phyloP scores from a whole-genome alignment of 2,329 filamentous ascomycete species.

The Colletotrichum liriopes region DNA sequence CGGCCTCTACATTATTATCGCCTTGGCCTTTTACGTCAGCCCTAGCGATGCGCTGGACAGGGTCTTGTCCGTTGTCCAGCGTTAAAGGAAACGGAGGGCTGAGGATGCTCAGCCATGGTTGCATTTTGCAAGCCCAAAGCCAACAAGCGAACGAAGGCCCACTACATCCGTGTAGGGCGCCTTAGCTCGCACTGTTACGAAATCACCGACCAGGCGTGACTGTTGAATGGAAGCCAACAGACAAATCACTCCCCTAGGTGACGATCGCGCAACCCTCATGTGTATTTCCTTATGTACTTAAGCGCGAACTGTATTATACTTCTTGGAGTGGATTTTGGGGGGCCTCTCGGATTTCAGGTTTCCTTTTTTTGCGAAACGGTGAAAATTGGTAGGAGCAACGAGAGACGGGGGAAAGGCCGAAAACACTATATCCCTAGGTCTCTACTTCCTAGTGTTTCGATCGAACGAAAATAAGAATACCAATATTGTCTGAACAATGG shows the following conservation, averaged over 20 bases:
- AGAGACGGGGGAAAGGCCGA: constrained; percentile 26
- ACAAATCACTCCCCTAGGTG: not conserved
- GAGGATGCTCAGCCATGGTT: not conserved
- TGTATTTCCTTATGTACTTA: constrained; percentile 38
- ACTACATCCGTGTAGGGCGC: not conserved
- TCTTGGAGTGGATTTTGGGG: constrained; percentile 10
- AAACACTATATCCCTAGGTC: constrained; percentile 9
- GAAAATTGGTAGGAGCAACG: constrained; percentile 28
- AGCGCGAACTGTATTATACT: constrained; percentile 37
- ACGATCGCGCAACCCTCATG: not conserved
- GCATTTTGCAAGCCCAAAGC: not conserved
- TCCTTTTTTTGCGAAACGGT: constrained; percentile 15
- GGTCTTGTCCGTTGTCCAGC: constrained; percentile 40
- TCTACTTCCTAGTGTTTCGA: constrained; percentile 16
- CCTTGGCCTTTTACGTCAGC: constrained; percentile 72
- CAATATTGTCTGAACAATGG: not conserved
- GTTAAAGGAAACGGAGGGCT: constrained; percentile 7
- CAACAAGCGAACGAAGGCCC: not conserved
- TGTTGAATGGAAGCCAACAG: not conserved
- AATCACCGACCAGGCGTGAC: not conserved
- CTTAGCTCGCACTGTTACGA: not conserved
- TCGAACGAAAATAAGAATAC: not conserved
- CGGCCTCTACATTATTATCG: constrained; percentile 72
- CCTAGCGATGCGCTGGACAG: constrained; percentile 65
- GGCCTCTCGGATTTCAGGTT: not conserved